Percentiles rank a stretch among this genome's conserved stretches.
Evolutionary conservation across 257 asterid genomes (phyloP).

Genomic region (Galeopsis tetrahit): DNA sequence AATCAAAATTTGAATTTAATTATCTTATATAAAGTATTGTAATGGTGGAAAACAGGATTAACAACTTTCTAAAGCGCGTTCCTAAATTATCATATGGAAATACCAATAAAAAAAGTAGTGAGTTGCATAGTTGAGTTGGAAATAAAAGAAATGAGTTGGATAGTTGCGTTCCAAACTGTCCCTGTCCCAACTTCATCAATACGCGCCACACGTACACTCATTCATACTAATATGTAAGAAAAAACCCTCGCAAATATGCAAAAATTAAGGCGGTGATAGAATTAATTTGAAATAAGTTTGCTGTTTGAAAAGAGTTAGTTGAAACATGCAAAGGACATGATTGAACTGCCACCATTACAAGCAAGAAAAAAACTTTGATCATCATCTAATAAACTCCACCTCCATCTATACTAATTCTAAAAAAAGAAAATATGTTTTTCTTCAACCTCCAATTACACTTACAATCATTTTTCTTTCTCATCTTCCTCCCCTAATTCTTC

Average conservation of each 20-base stretch:
- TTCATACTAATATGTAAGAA: background rate
- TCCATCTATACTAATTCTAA: constrained; percentile 23
- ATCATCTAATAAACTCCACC: constrained; percentile 38
- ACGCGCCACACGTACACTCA: background rate
- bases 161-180: background rate
- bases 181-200: background rate
- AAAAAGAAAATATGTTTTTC: constrained; percentile 12
- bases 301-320: constrained; percentile 50
- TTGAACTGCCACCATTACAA: constrained; percentile 47
- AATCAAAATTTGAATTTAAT: too few species aligned
- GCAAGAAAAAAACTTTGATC: constrained; percentile 43
- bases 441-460: constrained; percentile 17
- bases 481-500: constrained; percentile 10
- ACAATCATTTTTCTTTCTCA: background rate
- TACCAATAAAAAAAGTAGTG: too few species aligned
- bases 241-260: background rate
- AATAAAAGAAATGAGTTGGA: background rate
- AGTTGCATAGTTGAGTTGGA: background rate
- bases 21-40: too few species aligned
- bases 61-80: too few species aligned
- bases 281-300: constrained; percentile 29
- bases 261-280: constrained; percentile 23
- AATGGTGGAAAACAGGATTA: too few species aligned
- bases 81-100: too few species aligned
- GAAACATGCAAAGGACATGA: constrained; percentile 65